Base-by-base conservation (phyloP, 2,329 filamentous ascomycete species). In the Amauroascus verrucosus region DNA sequence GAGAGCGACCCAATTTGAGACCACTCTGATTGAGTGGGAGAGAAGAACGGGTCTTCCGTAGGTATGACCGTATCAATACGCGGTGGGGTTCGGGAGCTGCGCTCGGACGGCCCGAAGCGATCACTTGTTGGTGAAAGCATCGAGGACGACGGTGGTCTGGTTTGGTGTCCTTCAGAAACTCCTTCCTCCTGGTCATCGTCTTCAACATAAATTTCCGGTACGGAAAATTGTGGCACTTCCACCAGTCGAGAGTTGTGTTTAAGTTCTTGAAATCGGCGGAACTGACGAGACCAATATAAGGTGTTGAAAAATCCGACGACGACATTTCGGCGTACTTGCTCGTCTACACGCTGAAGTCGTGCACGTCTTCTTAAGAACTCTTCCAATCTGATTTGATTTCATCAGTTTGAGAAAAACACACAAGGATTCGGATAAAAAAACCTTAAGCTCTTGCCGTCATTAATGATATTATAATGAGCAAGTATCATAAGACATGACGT, bases 381-480 rank as follows among this genome's bases (percentile, higher is more conserved):
- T 64, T 98, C 93, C 1, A 98, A 79, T 57, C 88, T 88, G 37
- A 33, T 38, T 14, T 18, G 11, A 14, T 24, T n/a, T 48, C 44
- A 43, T 43, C n/a, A 50, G 41, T 74, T 49, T 48, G 52, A 47
- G 3, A 16, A 11, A 47, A 46, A 18, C 47, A 49, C 2, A 40
- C 37, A 20, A 41, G 60, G n/a, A 24, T 20, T 18, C 9, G 3
- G n/a, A 16, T 6, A 43, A 44, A 69, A 74, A 65, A 73, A 86
- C 84, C 80, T 84, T 64, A 98, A 74, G 69, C 89, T 95, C 76
- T 96, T 96, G 74, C 85, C 96, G 70, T 98, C 93, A 61, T 85
- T 95, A 67, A 98, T 98, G 64, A 98, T 89, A 64, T 97, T 98
- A 77, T 98, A 95, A 70, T 98, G 93, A 32, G 94, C 91, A 54